Evolutionary conservation across 106 monocot species (phyloP).

Genomic region (Dendrobium huoshanense): DNA sequence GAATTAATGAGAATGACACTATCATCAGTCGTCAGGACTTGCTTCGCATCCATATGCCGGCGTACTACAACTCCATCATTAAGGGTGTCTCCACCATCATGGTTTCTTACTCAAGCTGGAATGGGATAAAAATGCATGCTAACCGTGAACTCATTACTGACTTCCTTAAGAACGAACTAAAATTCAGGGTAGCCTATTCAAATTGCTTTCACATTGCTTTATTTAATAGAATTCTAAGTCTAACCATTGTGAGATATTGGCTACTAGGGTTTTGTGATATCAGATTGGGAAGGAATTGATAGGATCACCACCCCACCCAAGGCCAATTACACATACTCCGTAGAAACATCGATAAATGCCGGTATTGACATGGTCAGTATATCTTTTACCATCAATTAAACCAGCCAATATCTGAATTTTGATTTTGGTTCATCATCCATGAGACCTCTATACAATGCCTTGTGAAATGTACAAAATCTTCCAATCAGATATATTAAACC

Average conservation of each 20-base stretch:
- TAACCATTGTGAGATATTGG: background rate
- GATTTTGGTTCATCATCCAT: too few species aligned
- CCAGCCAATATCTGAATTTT: background rate
- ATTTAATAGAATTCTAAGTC: background rate
- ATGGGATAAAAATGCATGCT: slow-evolving; percentile 35
- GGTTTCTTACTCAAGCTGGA: slow-evolving; percentile 40
- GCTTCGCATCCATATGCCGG: slow-evolving; percentile 40
- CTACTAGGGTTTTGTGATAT: slow-evolving; percentile 71
- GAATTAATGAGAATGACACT: slow-evolving; percentile 41
- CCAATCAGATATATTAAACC: too few species aligned
- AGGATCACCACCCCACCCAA: slow-evolving; percentile 40
- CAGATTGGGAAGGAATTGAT: slow-evolving; percentile 73
- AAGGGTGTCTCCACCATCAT: slow-evolving; percentile 48
- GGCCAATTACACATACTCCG: slow-evolving; percentile 54
- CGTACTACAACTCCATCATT: slow-evolving; percentile 27
- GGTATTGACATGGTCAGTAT: slow-evolving; percentile 73
- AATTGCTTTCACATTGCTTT: background rate
- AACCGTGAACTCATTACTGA: slow-evolving; percentile 31
- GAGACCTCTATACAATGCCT: too few species aligned
- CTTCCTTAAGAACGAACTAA: slow-evolving; percentile 35
- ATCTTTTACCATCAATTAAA: background rate
- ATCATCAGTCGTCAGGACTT: slow-evolving; percentile 18
- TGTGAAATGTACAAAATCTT: too few species aligned
- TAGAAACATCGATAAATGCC: slow-evolving; percentile 46
- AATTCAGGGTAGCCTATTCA: slow-evolving; percentile 21